Base-by-base conservation (phyloP, 257 asterid genomes). In the Eucommia ulmoides region DNA sequence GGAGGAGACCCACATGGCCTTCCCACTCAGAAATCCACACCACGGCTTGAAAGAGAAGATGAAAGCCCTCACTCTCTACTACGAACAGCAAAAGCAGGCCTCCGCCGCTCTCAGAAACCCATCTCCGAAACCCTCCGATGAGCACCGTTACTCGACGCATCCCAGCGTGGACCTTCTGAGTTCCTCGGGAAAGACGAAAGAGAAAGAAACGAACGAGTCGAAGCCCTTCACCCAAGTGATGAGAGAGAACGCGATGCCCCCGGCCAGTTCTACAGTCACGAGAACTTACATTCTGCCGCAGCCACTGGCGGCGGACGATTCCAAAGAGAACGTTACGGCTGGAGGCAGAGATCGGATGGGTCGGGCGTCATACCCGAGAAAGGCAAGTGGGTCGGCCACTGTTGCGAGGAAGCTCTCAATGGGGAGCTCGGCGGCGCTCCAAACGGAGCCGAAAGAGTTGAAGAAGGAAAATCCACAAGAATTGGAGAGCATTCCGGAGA, bases 11-110 rank as follows among this genome's bases (percentile, higher is more conserved):
- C 64, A 49, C 4, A 60, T 59, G 68, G 53, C 49, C 52, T 38
- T 22, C 41, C 56, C 53, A 21, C 25, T 51, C 56, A 66, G 77
- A 45, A 75, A 74, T 58, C 87, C 80, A 16, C 80, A 78, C 51
- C 77, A 75, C 57, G 83, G 83, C 10, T 68, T 79, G 22, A 79
- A 72, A 55, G 88, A 75, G 63, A 75, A 79, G 73, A 69, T 79
- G 88, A 75, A 65, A 59, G 76, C 72, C 1, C 25, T 79, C 26
- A 79, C 81, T 49, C 71, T 70, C 42, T 56, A 72, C 41, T 79
- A 79, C 48, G 83, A 79, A 53, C 88, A 79, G 74, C 88, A 79
- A 55, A 75, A 75, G 48, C 68, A 60, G 56, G 68, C 66, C 3
- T 49, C 68, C 21, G 59, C 23, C 20, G 64, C 52, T 41, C 17